A percentile compares a stretch with the other conserved stretches of the same genome.
Conservation (phyloP, 129 eudicot species). For the Lactuca saligna region DNA sequence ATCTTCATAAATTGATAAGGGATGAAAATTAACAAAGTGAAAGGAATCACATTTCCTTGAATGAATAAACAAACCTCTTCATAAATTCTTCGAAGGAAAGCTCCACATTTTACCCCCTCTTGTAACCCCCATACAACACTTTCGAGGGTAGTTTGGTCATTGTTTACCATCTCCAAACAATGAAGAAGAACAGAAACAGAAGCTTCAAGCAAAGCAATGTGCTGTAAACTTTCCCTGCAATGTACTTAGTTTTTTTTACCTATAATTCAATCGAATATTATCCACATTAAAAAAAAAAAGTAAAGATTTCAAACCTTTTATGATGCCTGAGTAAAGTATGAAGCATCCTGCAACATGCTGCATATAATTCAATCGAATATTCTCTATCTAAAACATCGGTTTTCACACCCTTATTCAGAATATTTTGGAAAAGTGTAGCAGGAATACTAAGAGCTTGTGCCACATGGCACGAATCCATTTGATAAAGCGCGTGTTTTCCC, state of each 20-base stretch:
- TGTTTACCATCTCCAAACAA: constrained; percentile 72
- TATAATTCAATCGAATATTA: too few relatives aligned
- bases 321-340: constrained; percentile 78
- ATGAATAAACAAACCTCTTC: constrained; percentile 67
- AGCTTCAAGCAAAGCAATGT: constrained; percentile 65
- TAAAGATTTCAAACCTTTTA: constrained; percentile 44
- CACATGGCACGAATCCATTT: constrained; percentile 53
- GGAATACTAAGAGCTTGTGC: constrained; percentile 73
- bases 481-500: constrained; percentile 64
- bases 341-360: constrained; percentile 78
- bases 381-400: constrained; percentile 41
- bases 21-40: not conserved
- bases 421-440: constrained; percentile 55
- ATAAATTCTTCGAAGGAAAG: constrained; percentile 73
- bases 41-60: not conserved
- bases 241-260: not conserved
- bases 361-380: constrained; percentile 59
- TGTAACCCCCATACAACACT: constrained; percentile 49
- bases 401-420: constrained; percentile 31
- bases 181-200: constrained; percentile 70
- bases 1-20: too few relatives aligned
- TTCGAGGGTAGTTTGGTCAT: constrained; percentile 30
- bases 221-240: constrained; percentile 59
- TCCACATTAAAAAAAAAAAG: not conserved
- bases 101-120: constrained; percentile 79